phyloP scores from a whole-genome alignment of 148 eudicot species.

The Rhododendron henanense region DNA sequence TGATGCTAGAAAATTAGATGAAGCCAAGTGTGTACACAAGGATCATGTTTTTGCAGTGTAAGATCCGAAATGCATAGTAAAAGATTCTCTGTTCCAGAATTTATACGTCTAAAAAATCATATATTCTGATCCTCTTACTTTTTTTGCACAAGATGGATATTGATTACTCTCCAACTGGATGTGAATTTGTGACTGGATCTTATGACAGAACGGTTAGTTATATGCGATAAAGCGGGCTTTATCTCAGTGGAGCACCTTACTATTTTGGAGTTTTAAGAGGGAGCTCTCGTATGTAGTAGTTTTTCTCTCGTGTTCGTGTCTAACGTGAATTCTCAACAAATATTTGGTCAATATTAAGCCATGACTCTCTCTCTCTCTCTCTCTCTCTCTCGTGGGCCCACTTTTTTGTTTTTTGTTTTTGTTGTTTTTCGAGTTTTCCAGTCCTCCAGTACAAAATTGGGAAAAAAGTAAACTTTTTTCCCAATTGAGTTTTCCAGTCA shows the following conservation, averaged over 20 bases:
- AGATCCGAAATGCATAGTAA: no score
- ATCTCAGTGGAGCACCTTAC: not conserved
- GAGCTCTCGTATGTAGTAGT: not conserved
- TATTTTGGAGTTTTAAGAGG: not conserved
- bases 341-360: not conserved
- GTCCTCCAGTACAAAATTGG: not conserved
- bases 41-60: no score
- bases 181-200: no score
- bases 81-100: no score
- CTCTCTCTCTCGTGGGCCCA: not conserved
- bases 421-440: not conserved
- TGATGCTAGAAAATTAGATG: no score
- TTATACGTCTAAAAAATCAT: no score
- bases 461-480: not conserved
- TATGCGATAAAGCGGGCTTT: no score
- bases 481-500: not conserved
- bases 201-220: no score
- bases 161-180: no score
- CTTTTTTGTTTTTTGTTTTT: not conserved
- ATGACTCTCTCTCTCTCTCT: not conserved
- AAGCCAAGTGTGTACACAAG: no score
- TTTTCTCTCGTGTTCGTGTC: not conserved
- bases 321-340: not conserved
- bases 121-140: no score
- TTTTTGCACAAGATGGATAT: no score